Percentiles rank a stretch among this genome's conserved stretches.
Evolutionary conservation across 441 rosid species (phyloP).

Genomic region (Gossypium lobatum): DNA sequence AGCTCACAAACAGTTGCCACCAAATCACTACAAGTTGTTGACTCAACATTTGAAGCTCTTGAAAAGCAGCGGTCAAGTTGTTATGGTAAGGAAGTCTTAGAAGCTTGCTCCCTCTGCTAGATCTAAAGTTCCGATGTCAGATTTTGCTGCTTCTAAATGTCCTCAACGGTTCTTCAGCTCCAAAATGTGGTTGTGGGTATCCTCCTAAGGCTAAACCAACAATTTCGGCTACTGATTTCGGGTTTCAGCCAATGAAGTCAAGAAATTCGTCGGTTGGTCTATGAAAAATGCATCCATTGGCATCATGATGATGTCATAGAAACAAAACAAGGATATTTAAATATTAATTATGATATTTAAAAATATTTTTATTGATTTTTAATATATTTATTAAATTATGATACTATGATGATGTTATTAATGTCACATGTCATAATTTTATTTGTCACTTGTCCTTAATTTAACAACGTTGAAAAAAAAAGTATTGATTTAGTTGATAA

Average conservation of each 20-base stretch:
- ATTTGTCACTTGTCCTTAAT: too few species aligned
- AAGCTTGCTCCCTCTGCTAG: slow-evolving; percentile 27
- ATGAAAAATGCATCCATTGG: not conserved
- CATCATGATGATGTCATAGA: slow-evolving; percentile 17
- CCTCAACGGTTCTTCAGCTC: slow-evolving; percentile 19
- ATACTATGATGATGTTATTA: too few species aligned
- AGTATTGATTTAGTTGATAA: too few species aligned
- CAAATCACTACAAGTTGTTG: slow-evolving; percentile 44
- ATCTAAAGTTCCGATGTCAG: slow-evolving; percentile 25
- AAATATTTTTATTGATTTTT: too few species aligned
- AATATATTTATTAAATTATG: too few species aligned
- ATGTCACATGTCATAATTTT: too few species aligned
- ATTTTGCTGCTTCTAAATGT: slow-evolving; percentile 6
- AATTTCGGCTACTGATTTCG: not conserved
- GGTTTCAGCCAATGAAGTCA: not conserved
- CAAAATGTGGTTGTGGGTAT: slow-evolving; percentile 56
- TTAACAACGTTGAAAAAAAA: too few species aligned
- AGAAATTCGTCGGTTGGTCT: slow-evolving; percentile 13
- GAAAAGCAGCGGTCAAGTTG: slow-evolving; percentile 47
- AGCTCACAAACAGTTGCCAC: slow-evolving; percentile 42
- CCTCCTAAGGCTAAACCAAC: slow-evolving; percentile 51
- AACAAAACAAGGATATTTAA: too few species aligned
- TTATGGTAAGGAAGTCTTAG: slow-evolving; percentile 80
- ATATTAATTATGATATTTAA: too few species aligned
- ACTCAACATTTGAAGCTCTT: slow-evolving; percentile 55